These are phyloP conservation scores for Vigna trinervia DNA, from an alignment of 306 rosid species.

Conservation along the genomic window DNA sequence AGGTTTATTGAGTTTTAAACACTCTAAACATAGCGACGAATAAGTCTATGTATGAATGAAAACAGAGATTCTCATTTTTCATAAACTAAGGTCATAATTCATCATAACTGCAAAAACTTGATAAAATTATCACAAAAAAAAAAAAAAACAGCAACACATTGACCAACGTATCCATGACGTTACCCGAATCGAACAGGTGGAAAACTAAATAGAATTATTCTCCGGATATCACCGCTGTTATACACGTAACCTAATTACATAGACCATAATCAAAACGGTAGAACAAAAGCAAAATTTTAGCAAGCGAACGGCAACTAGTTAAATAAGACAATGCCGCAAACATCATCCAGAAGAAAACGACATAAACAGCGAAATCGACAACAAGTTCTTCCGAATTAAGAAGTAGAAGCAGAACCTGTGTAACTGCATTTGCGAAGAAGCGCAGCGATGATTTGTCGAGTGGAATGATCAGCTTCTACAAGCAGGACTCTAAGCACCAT, in stretches of 20 bases:
- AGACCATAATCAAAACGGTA: background rate
- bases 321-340: constrained; percentile 9
- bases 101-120: background rate
- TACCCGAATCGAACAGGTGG: background rate
- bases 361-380: background rate
- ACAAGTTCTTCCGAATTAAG: background rate
- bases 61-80: constrained; percentile 5
- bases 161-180: background rate
- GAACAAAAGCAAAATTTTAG: background rate
- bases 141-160: background rate
- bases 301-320: background rate
- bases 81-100: background rate
- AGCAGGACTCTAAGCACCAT: constrained; percentile 54
- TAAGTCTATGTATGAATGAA: background rate
- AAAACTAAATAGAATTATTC: background rate
- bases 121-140: too few relatives aligned
- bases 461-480: constrained; percentile 78
- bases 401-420: constrained; percentile 48
- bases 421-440: constrained; percentile 81
- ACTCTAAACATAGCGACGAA: background rate
- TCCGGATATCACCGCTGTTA: background rate
- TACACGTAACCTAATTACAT: background rate
- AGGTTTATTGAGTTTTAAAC: background rate
- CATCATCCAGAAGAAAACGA: background rate
- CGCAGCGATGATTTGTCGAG: constrained; percentile 69